Evolutionary conservation across 2,329 filamentous ascomycete genomes (phyloP), one percentile per base, ranked within the genome.

Genomic region (Mycosphaerella arachidis): DNA sequence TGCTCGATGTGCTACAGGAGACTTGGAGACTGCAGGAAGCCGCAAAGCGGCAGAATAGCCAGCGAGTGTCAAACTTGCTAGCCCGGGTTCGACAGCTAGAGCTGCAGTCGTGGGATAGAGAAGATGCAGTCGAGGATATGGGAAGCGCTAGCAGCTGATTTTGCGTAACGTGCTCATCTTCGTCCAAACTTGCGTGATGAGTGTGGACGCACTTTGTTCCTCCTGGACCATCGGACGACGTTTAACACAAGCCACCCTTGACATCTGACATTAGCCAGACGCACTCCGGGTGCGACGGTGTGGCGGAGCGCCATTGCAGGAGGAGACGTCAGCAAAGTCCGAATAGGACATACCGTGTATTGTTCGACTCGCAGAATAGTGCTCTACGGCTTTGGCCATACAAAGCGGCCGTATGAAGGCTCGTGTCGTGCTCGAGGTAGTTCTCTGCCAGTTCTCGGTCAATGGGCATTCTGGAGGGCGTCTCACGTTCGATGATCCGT

Each of bases 51-150:
- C 75, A 74, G 60, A 85, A 85, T 63, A 78, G 81, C 43, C 71
- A 71, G 48, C 79, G 80, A 60, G 84, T 89, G 35, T 73, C 75
- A 65, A 77, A 79, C 13, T 76, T 94, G 56, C 78, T 87, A 51
- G 71, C 74, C n/a, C 75, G 77, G 45, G 83, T 92, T 2, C 79
- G 82, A 67, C 66, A 66, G 40, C 74, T 96, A 50, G 92, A 96
- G 77, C 79, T 79, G 68, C 79, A 81, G 59, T 91, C 87, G 33
- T 96, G 92, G 91, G 83, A 92, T 74, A 78, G 85, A 59, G 74
- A 77, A 37, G 88, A 84, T 72, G 90, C 90, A 1, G 83, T 88
- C 30, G 90, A 94, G 52, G 60, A 65, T 55, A 58, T 66, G 59
- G 64, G 64, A 9, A 54, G 52, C 43, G 57, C 59, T 27, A 52